phyloP scores from a whole-genome alignment of 2,329 filamentous ascomycete species.

The Zymoseptoria brevis region DNA sequence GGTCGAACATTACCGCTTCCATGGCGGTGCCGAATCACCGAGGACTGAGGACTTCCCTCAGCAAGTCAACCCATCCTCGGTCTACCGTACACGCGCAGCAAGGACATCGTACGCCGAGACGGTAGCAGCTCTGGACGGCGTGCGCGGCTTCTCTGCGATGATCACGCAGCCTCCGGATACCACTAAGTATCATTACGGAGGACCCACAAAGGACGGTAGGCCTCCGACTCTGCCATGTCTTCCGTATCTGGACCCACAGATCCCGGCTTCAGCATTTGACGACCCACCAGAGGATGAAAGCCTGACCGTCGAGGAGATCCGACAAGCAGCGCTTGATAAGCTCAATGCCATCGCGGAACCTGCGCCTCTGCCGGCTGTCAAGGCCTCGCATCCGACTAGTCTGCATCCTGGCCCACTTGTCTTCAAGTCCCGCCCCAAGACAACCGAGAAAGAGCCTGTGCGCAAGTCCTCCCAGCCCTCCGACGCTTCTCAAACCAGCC shows the following conservation, averaged over 20 bases:
- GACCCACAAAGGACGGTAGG: not conserved
- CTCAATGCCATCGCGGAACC: not conserved
- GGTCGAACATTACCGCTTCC: not conserved
- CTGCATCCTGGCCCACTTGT: not conserved
- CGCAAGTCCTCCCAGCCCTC: not conserved
- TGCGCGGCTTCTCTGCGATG: not conserved
- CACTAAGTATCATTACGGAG: not conserved
- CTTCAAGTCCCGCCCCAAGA: not conserved
- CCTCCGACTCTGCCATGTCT: not conserved
- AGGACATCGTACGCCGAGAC: not conserved
- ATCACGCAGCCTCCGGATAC: not conserved
- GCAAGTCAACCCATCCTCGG: not conserved
- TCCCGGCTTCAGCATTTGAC: not conserved
- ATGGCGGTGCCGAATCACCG: not conserved
- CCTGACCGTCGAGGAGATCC: not conserved
- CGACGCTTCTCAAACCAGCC: not conserved
- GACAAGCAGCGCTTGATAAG: not conserved
- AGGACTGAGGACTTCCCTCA: not conserved
- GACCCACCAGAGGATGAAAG: not conserved
- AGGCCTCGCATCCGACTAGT: not conserved
- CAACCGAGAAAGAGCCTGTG: not conserved
- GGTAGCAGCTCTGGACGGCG: not conserved
- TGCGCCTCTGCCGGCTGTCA: not conserved
- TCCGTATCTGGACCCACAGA: not conserved
- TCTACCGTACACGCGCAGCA: not conserved